Evolutionary conservation across 768 basidiomycete species (phyloP).

Genomic region (Pleurotus citrinopileatus): DNA sequence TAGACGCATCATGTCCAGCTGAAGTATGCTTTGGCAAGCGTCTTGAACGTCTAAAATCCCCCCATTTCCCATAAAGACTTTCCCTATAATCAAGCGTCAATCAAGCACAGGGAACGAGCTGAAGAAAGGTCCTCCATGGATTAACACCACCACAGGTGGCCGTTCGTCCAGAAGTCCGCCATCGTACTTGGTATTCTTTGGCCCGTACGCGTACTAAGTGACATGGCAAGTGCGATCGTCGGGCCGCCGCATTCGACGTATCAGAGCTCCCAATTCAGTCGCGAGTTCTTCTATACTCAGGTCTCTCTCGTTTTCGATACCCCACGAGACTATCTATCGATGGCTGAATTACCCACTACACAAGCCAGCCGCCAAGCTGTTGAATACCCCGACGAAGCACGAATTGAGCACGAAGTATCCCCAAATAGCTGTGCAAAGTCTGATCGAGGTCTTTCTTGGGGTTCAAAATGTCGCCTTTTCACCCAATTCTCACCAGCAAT

Average conservation of each 20-base stretch:
- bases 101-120: slow-evolving; percentile 36
- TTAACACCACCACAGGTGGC: slow-evolving; percentile 47
- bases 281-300: neutral
- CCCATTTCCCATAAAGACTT: slow-evolving; percentile 54
- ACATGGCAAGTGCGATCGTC: slow-evolving; percentile 37
- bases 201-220: slow-evolving; percentile 47
- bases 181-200: slow-evolving; percentile 43
- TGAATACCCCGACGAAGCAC: slow-evolving; percentile 33
- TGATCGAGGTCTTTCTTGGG: neutral
- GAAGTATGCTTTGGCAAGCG: slow-evolving; percentile 35
- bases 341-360: slow-evolving; percentile 50
- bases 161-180: slow-evolving; percentile 33
- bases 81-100: slow-evolving; percentile 38
- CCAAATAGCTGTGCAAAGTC: slow-evolving; percentile 32
- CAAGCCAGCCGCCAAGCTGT: slow-evolving; percentile 40
- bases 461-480: neutral
- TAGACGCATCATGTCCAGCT: slow-evolving; percentile 32
- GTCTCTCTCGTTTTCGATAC: neutral
- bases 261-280: neutral
- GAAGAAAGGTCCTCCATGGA: slow-evolving; percentile 57
- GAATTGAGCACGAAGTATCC: too few species aligned
- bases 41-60: slow-evolving; percentile 52
- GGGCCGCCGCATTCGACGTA: slow-evolving; percentile 13
- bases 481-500: slow-evolving; percentile 43
- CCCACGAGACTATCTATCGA: too few species aligned